A percentile compares a stretch with the other conserved stretches of the same genome.
phyloP scores from a whole-genome alignment of 192 early-diverging fungal genomes.

The Coemansia sp. region DNA sequence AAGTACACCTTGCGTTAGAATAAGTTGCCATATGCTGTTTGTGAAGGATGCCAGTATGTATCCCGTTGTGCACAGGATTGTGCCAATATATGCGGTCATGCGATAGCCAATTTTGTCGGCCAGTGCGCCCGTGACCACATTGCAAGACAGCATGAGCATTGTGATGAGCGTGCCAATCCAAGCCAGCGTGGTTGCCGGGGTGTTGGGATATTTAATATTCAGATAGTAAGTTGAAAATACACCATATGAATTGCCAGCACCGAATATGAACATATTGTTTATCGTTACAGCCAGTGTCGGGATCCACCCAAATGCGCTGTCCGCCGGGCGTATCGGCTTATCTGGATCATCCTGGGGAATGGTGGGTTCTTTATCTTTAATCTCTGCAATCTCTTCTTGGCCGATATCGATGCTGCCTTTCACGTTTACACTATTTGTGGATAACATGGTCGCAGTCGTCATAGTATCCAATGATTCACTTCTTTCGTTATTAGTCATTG shows the following conservation, averaged over 20 bases:
- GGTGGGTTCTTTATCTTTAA: not conserved
- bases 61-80: slow-evolving; percentile 31
- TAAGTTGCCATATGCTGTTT: slow-evolving; percentile 66
- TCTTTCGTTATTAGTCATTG: not conserved
- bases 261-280: slow-evolving; percentile 53
- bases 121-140: slow-evolving; percentile 36
- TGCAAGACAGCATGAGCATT: slow-evolving; percentile 26
- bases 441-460: not conserved
- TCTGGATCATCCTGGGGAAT: not conserved
- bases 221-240: slow-evolving; percentile 52
- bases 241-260: slow-evolving; percentile 41
- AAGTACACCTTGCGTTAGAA: slow-evolving; percentile 65
- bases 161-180: slow-evolving; percentile 48
- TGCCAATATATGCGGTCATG: slow-evolving; percentile 30
- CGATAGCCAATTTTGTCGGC: slow-evolving; percentile 43
- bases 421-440: not conserved
- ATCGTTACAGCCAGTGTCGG: slow-evolving; percentile 50
- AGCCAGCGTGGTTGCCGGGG: slow-evolving; percentile 29
- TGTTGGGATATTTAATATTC: slow-evolving; percentile 29
- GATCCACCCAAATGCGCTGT: slow-evolving; percentile 42
- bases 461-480: not conserved
- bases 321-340: slow-evolving; percentile 24
- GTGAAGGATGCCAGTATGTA: slow-evolving; percentile 45
- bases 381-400: not conserved
- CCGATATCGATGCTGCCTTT: not conserved